phyloP scores from a whole-genome alignment of 2,329 filamentous ascomycete genomes.

The Botryotinia convoluta region DNA sequence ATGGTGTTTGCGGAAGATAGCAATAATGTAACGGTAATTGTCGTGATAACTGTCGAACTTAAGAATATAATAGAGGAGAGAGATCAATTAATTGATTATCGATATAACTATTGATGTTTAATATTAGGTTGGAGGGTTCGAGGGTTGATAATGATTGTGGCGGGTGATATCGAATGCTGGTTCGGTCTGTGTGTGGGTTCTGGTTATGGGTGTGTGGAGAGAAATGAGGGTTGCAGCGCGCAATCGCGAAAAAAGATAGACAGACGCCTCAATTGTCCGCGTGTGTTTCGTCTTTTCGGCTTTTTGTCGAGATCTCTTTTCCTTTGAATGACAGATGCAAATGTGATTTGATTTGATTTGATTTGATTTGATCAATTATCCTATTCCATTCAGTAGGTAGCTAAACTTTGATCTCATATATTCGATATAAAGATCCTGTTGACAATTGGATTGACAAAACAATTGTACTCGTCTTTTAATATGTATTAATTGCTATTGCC shows the following conservation, averaged over 20 bases:
- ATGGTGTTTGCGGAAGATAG: conserved; percentile 31
- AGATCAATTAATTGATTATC: not conserved
- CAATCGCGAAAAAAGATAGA: not conserved
- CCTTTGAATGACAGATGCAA: not conserved
- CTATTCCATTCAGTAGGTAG: not conserved
- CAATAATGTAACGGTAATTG: conserved; percentile 18
- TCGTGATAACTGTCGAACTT: not conserved
- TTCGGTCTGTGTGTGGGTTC: not conserved
- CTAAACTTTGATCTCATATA: not conserved
- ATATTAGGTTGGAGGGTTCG: conserved; percentile 3
- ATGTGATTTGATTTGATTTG: not conserved
- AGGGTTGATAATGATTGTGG: conserved; percentile 15
- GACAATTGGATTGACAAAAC: not conserved
- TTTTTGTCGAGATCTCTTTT: not conserved
- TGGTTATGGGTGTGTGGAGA: not conserved
- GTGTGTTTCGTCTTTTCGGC: not conserved
- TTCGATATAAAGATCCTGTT: not conserved
- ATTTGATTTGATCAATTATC: not conserved
- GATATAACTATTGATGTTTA: not conserved
- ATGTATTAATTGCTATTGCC: not conserved
- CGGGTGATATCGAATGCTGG: conserved; percentile 8
- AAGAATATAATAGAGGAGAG: not conserved
- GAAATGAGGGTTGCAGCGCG: not conserved
- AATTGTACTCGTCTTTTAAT: not conserved
- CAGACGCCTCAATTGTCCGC: not conserved